Evolutionary conservation across 805 yeast genomes (phyloP).

Genomic region (Spathaspora hagerdaliae): DNA sequence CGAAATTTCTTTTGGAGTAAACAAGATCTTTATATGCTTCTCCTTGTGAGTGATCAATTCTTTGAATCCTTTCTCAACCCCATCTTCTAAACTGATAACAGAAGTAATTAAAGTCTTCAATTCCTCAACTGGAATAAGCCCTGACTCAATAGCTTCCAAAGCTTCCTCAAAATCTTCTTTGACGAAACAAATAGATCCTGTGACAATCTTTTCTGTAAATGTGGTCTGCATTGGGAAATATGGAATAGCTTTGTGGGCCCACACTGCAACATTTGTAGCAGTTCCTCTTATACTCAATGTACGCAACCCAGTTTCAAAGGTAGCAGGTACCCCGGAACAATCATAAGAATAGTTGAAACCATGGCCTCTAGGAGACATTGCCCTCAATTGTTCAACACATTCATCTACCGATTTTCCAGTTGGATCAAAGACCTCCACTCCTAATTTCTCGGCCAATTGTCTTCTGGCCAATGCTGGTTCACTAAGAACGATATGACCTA

Average conservation of each 20-base stretch:
- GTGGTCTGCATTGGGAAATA: constrained; percentile 56
- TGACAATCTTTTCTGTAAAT: constrained; percentile 48
- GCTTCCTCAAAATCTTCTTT: constrained; percentile 56
- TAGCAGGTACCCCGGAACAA: constrained; percentile 52
- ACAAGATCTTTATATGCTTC: constrained; percentile 50
- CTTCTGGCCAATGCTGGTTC: constrained; percentile 58
- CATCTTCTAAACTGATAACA: constrained; percentile 45
- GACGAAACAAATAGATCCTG: constrained; percentile 63
- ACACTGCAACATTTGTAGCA: constrained; percentile 63
- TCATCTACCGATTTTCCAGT: constrained; percentile 29
- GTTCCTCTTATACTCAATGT: constrained; percentile 52
- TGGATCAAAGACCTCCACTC: constrained; percentile 52
- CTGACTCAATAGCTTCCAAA: constrained; percentile 44
- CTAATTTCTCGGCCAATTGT: constrained; percentile 49
- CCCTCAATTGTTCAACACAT: constrained; percentile 32
- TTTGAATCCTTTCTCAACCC: constrained; percentile 50
- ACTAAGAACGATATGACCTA: constrained; percentile 44
- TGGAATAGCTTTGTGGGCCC: constrained; percentile 50
- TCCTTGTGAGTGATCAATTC: constrained; percentile 52
- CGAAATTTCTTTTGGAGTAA: constrained; percentile 33
- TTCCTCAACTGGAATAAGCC: constrained; percentile 41
- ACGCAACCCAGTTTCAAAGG: constrained; percentile 48
- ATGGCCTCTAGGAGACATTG: constrained; percentile 33
- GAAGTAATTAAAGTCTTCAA: constrained; percentile 51
- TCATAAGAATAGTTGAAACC: constrained; percentile 52